Percentiles rank a stretch among this genome's conserved stretches.
phyloP scores from a whole-genome alignment of 805 yeast species.

The Saturnispora galanensis region DNA sequence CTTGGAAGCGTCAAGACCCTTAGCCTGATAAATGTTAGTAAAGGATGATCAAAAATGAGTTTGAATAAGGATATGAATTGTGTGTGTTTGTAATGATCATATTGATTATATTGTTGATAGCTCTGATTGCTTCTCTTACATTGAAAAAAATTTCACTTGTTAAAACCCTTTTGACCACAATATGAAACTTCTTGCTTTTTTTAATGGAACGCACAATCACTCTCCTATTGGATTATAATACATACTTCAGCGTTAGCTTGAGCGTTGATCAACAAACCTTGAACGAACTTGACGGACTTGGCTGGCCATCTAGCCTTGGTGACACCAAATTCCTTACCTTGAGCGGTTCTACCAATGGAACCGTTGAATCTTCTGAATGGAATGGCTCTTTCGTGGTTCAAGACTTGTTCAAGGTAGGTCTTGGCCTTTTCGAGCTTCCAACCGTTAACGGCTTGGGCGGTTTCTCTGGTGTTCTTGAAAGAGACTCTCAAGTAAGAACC shows the following conservation, averaged over 20 bases:
- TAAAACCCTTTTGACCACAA: neutral
- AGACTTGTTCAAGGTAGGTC: slow-evolving; percentile 88
- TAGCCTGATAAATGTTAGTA: slow-evolving; percentile 39
- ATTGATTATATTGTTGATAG: neutral
- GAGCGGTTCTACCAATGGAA: slow-evolving; percentile 98
- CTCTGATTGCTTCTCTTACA: too few species aligned
- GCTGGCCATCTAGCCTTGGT: slow-evolving; percentile 99
- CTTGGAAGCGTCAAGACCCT: slow-evolving; percentile 94
- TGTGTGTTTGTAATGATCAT: neutral
- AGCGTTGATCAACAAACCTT: slow-evolving; percentile 94
- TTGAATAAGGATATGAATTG: neutral
- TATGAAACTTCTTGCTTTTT: neutral
- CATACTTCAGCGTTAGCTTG: slow-evolving; percentile 92
- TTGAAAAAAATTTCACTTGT: neutral
- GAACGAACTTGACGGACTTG: slow-evolving; percentile 91
- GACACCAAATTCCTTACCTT: slow-evolving; percentile 99
- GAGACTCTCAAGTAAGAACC: slow-evolving; percentile 99
- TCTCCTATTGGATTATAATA: slow-evolving; percentile 14
- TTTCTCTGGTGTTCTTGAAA: slow-evolving; percentile 99
- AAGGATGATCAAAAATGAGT: neutral
- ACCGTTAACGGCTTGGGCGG: slow-evolving; percentile 97
- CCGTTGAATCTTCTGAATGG: slow-evolving; percentile 98
- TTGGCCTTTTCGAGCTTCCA: slow-evolving; percentile 97
- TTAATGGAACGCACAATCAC: neutral
- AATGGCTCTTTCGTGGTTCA: slow-evolving; percentile 98